phyloP scores from a whole-genome alignment of 2,329 filamentous ascomycete species.

The Metarhizium humberi region DNA sequence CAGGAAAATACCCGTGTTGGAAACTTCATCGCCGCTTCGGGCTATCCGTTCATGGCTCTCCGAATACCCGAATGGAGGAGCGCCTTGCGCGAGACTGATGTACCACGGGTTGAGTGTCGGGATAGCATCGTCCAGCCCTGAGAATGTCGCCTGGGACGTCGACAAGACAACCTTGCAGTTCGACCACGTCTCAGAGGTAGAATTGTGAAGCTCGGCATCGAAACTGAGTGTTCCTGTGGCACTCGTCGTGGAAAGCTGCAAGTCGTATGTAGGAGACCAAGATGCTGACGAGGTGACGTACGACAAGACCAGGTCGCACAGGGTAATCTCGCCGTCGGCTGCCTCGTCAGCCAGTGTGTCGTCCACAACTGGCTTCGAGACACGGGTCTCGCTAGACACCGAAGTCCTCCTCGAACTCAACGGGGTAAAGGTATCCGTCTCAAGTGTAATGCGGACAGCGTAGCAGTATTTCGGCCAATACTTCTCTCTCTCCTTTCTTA shows the following conservation, averaged over 20 bases:
- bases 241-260: conserved; percentile 47
- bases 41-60: conserved; percentile 16
- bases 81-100: conserved; percentile 34
- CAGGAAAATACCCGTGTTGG: conserved; percentile 20
- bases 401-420: conserved; percentile 39
- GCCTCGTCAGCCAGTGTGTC: conserved; percentile 11
- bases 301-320: conserved; percentile 42
- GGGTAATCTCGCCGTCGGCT: conserved; percentile 6
- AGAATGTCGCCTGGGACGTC: conserved; percentile 51
- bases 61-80: conserved; percentile 10
- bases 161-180: conserved; percentile 52
- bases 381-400: conserved; percentile 41
- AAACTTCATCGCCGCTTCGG: conserved; percentile 29
- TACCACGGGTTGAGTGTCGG: conserved; percentile 48
- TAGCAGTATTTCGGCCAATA: conserved; percentile 43
- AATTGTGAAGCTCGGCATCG: conserved; percentile 52
- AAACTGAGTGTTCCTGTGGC: conserved; percentile 47
- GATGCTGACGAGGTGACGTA: conserved; percentile 50
- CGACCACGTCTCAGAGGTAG: conserved; percentile 54
- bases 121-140: conserved; percentile 43
- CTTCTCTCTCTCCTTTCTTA: conserved; percentile 31
- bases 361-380: conserved; percentile 21
- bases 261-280: conserved; percentile 54
- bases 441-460: conserved; percentile 37
- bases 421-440: conserved; percentile 31